A percentile compares a stretch with the other conserved stretches of the same genome.
phyloP scores from a whole-genome alignment of 805 yeast species.

The Ogataea angusta region DNA sequence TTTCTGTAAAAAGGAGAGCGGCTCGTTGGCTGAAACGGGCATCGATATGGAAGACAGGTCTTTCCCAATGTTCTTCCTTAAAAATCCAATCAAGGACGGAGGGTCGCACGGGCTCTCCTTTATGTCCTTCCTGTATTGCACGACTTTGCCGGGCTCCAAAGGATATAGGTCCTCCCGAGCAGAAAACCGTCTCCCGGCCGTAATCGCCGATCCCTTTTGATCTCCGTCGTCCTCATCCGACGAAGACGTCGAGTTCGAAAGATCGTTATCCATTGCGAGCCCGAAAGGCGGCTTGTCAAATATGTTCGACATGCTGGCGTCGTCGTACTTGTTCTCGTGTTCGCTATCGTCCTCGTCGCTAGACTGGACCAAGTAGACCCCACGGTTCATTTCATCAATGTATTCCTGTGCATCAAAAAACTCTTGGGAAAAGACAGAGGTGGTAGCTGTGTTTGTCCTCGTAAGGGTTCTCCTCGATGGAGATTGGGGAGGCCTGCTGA shows the following conservation, averaged over 20 bases:
- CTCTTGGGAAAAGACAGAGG: constrained; percentile 46
- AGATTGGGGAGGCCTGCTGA: constrained; percentile 20
- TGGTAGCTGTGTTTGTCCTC: constrained; percentile 26
- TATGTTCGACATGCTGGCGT: constrained; percentile 5
- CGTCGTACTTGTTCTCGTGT: constrained; percentile 11
- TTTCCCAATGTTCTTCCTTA: constrained; percentile 89
- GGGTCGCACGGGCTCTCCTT: constrained; percentile 63
- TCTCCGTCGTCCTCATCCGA: constrained; percentile 16
- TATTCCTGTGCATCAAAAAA: constrained; percentile 70
- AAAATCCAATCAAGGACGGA: constrained; percentile 74
- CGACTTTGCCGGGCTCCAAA: constrained; percentile 45
- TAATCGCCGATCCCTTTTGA: background rate
- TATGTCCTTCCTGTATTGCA: constrained; percentile 57
- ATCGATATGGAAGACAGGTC: constrained; percentile 81
- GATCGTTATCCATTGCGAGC: constrained; percentile 1
- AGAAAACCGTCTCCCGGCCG: background rate
- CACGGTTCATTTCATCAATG: constrained; percentile 43
- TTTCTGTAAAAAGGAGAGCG: constrained; percentile 75
- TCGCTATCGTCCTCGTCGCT: constrained; percentile 25
- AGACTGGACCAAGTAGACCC: constrained; percentile 53
- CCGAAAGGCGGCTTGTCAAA: constrained; percentile 10
- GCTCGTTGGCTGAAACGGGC: constrained; percentile 96
- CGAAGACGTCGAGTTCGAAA: constrained; percentile 12
- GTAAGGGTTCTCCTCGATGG: constrained; percentile 25
- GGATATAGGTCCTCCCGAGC: constrained; percentile 54